Evolutionary conservation across 495 filamentous ascomycete species (phyloP).

Genomic region (Gamarada debralockiae): DNA sequence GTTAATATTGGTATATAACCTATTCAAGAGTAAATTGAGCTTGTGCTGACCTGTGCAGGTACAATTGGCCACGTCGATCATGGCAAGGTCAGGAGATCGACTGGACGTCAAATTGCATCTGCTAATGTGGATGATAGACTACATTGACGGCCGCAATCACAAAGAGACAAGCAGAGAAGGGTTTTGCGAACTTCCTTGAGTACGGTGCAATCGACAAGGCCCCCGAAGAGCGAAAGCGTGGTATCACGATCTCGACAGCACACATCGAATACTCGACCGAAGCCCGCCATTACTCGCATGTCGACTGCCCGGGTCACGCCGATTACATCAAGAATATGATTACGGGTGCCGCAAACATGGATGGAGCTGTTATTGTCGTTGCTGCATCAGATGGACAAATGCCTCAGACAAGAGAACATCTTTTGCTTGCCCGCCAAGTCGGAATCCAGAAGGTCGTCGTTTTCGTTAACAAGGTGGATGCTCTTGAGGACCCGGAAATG

Average conservation of each 20-base stretch:
- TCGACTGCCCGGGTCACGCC: slow-evolving; percentile 98
- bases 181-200: slow-evolving; percentile 87
- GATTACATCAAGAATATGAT: slow-evolving; percentile 99
- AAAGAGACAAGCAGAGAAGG: slow-evolving; percentile 92
- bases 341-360: slow-evolving; percentile 99
- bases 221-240: slow-evolving; percentile 97
- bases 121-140: slow-evolving; percentile 54
- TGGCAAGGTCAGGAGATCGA: slow-evolving; percentile 68
- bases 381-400: slow-evolving; percentile 99
- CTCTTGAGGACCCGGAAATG: slow-evolving; percentile 96
- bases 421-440: slow-evolving; percentile 95
- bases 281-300: slow-evolving; percentile 92
- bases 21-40: background rate
- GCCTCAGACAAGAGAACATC: slow-evolving; percentile 98
- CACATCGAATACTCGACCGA: slow-evolving; percentile 98
- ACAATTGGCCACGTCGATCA: slow-evolving; percentile 99
- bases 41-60: slow-evolving; percentile 43
- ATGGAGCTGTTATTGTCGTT: slow-evolving; percentile 98
- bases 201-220: slow-evolving; percentile 99
- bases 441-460: slow-evolving; percentile 97
- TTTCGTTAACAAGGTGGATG: slow-evolving; percentile 99
- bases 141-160: slow-evolving; percentile 98
- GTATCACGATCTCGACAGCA: slow-evolving; percentile 97
- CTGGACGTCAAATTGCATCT: background rate
- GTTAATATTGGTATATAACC: slow-evolving; percentile 82